Conservation (phyloP, 2,329 filamentous ascomycete genomes). For the Colletotrichum limetticola region DNA sequence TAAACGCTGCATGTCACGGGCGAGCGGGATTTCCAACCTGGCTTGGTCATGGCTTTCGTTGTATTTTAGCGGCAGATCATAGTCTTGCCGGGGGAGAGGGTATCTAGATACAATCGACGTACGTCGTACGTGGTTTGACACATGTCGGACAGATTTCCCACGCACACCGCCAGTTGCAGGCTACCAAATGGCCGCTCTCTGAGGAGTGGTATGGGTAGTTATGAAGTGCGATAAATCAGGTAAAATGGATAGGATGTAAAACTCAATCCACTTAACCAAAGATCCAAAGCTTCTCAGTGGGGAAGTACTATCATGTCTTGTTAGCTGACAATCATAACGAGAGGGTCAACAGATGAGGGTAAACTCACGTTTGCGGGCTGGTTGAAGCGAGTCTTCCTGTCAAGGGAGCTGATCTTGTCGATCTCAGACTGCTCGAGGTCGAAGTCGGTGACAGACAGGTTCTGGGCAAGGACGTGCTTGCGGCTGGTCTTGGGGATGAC, state of each 20-base stretch:
- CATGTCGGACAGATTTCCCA: conserved; percentile 7
- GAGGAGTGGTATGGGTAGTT: not conserved
- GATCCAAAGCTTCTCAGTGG: conserved; percentile 66
- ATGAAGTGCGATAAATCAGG: conserved; percentile 7
- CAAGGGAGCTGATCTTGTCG: conserved; percentile 71
- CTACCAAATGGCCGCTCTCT: not conserved
- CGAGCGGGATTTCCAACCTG: not conserved
- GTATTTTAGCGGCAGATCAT: conserved; percentile 33
- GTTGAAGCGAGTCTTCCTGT: conserved; percentile 79
- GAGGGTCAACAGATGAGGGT: too few relatives aligned
- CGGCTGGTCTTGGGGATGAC: conserved; percentile 83
- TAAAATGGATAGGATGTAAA: conserved; percentile 6
- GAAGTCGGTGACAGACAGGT: conserved; percentile 74
- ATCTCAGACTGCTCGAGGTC: conserved; percentile 75
- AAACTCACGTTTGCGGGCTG: conserved; percentile 75
- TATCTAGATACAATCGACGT: conserved; percentile 31
- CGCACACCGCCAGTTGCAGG: conserved; percentile 15
- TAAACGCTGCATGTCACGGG: conserved; percentile 1
- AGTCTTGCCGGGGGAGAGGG: conserved; percentile 23
- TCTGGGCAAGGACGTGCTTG: conserved; percentile 65
- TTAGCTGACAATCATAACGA: not conserved
- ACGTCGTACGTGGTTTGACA: conserved; percentile 8
- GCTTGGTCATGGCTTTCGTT: conserved; percentile 25
- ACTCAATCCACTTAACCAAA: conserved; percentile 57
- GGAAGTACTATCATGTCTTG: conserved; percentile 59